Conservation (phyloP, 495 filamentous ascomycete species). For the Penicillium crystallinum region DNA sequence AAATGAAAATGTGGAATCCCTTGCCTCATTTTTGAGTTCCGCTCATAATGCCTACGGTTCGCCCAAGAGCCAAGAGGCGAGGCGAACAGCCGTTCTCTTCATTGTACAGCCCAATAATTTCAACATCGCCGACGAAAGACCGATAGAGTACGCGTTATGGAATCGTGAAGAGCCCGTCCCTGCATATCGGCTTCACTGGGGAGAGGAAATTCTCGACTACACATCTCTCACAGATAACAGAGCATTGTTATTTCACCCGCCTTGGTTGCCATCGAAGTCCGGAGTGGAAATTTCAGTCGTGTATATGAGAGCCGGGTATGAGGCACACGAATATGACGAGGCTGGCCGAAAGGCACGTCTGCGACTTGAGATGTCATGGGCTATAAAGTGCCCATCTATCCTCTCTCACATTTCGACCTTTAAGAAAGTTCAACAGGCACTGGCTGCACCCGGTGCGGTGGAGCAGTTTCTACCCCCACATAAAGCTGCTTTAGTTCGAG, state of each 20-base stretch:
- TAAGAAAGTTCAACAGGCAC: conserved; percentile 85
- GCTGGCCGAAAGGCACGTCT: conserved; percentile 60
- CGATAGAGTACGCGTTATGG: conserved; percentile 38
- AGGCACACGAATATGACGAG: conserved; percentile 61
- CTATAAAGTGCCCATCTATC: conserved; percentile 83
- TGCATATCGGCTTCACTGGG: conserved; percentile 55
- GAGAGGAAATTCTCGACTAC: conserved; percentile 50
- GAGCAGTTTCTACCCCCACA: conserved; percentile 52
- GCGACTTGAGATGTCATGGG: conserved; percentile 66
- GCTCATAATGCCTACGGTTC: conserved; percentile 64
- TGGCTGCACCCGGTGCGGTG: conserved; percentile 58
- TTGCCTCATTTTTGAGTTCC: conserved; percentile 58
- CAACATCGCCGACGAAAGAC: conserved; percentile 78
- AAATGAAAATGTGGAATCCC: conserved; percentile 54
- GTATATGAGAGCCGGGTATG: conserved; percentile 83
- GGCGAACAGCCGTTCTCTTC: conserved; percentile 57
- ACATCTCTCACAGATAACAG: conserved; percentile 55
- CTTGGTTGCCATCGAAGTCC: conserved; percentile 43
- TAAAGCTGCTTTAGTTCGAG: conserved; percentile 31
- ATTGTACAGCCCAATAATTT: conserved; percentile 73
- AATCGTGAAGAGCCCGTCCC: conserved; percentile 48
- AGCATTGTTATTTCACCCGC: conserved; percentile 66
- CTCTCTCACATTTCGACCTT: conserved; percentile 77
- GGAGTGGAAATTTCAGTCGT: conserved; percentile 68
- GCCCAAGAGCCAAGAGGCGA: conserved; percentile 23